Evolutionary conservation across 176 grass and related monocot genomes (phyloP).

Genomic region (Zizania latifolia): DNA sequence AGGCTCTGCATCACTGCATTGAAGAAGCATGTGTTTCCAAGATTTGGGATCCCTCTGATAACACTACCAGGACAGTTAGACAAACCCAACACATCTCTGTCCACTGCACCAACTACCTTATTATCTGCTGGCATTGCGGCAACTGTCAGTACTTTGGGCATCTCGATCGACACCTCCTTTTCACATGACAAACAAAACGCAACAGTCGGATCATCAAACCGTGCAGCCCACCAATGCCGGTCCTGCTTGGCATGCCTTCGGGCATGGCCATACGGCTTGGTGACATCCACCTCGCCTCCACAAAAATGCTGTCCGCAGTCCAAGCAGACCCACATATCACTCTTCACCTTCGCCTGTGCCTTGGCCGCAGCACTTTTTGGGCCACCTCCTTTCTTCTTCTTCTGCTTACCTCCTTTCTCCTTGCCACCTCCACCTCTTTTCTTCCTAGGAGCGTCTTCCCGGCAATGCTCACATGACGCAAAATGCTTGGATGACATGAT

Average conservation of each 20-base stretch:
- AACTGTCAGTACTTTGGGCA: constrained; percentile 42
- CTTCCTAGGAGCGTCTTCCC: constrained; percentile 47
- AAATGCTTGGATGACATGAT: constrained; percentile 51
- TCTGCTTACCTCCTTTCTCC: constrained; percentile 57
- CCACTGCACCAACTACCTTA: constrained; percentile 3
- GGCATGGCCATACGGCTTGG: constrained; percentile 81
- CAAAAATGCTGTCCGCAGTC: constrained; percentile 74
- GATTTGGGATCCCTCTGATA: constrained; percentile 78
- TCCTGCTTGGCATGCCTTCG: constrained; percentile 91
- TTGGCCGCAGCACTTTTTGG: constrained; percentile 15
- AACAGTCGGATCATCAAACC: constrained; percentile 37
- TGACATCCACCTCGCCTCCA: constrained; percentile 51
- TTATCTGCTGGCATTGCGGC: constrained; percentile 8
- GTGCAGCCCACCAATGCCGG: constrained; percentile 63
- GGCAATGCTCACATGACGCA: constrained; percentile 70
- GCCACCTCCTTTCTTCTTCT: constrained; percentile 61
- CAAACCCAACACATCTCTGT: neutral
- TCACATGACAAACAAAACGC: constrained; percentile 77
- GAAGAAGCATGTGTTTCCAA: constrained; percentile 94
- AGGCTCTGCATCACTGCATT: constrained; percentile 86
- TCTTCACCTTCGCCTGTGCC: constrained; percentile 33
- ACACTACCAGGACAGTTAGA: constrained; percentile 35
- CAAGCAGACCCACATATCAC: constrained; percentile 71
- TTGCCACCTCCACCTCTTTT: constrained; percentile 37
- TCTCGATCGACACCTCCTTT: constrained; percentile 47